Percentiles rank a stretch among this genome's conserved stretches.
Evolutionary conservation across 768 basidiomycete genomes (phyloP).

Genomic region (Suillus tomentosus): DNA sequence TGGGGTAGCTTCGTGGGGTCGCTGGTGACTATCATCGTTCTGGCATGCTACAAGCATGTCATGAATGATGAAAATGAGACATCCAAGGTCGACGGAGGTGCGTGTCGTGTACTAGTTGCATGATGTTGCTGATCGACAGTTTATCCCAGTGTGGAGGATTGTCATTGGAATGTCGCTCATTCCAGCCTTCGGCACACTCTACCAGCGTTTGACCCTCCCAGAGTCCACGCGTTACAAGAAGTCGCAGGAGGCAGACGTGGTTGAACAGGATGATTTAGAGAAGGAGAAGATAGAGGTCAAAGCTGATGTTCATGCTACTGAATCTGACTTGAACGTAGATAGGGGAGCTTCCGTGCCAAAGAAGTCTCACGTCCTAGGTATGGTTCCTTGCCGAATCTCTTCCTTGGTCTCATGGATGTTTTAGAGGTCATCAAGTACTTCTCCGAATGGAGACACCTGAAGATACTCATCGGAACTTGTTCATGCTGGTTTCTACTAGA

Average conservation of each 20-base stretch:
- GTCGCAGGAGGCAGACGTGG: slow-evolving; percentile 35
- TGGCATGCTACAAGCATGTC: slow-evolving; percentile 60
- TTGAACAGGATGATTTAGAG: slow-evolving; percentile 36
- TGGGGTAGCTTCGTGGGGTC: slow-evolving; percentile 73
- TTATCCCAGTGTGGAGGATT: slow-evolving; percentile 64
- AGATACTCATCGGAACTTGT: slow-evolving; percentile 67
- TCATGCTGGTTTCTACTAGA: slow-evolving; percentile 77
- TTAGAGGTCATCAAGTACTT: slow-evolving; percentile 69
- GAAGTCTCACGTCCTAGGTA: slow-evolving; percentile 56
- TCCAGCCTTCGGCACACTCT: slow-evolving; percentile 74
- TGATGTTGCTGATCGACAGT: slow-evolving; percentile 2
- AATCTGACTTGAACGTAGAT: slow-evolving; percentile 7
- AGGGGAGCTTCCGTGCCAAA: slow-evolving; percentile 35
- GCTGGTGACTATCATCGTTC: slow-evolving; percentile 62
- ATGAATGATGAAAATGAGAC: slow-evolving; percentile 62
- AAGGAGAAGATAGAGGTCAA: slow-evolving; percentile 33
- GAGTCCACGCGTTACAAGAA: slow-evolving; percentile 61
- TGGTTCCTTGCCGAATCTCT: not conserved
- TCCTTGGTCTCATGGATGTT: slow-evolving; percentile 3
- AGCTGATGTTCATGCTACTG: slow-evolving; percentile 13
- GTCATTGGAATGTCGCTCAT: slow-evolving; percentile 72
- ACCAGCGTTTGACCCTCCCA: slow-evolving; percentile 73
- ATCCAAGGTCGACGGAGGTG: slow-evolving; percentile 71
- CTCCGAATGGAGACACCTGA: slow-evolving; percentile 69
- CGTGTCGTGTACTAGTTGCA: slow-evolving; percentile 21